Evolutionary conservation across 1,284 basidiomycete species (phyloP).

Genomic region (Apiotrichum mycotoxinovorans): DNA sequence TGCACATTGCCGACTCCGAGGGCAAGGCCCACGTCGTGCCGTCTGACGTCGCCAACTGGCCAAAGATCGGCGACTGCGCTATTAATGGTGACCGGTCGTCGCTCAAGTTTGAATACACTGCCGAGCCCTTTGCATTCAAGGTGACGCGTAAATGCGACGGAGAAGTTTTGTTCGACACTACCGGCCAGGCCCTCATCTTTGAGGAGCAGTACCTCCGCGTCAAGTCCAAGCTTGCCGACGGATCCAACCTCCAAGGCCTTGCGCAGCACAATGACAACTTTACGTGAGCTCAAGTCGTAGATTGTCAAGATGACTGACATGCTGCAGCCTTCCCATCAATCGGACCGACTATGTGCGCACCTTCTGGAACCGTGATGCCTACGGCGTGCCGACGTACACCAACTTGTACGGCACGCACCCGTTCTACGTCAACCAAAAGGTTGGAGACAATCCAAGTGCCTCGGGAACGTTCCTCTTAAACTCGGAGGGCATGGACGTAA

Average conservation of each 20-base stretch:
- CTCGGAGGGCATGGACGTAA: constrained; percentile 38
- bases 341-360: constrained; percentile 43
- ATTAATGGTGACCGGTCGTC: constrained; percentile 48
- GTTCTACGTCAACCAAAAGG: constrained; percentile 25
- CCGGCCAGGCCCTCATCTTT: constrained; percentile 62
- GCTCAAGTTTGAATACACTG: constrained; percentile 61
- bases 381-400: constrained; percentile 18
- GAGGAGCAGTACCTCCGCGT: constrained; percentile 75
- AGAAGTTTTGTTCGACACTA: constrained; percentile 66
- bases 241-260: constrained; percentile 71
- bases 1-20: constrained; percentile 64
- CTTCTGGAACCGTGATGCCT: constrained; percentile 30
- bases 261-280: constrained; percentile 55
- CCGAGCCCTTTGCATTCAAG: constrained; percentile 72
- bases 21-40: constrained; percentile 64
- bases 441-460: constrained; percentile 14
- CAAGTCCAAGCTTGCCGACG: constrained; percentile 30
- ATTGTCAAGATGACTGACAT: constrained; percentile 54
- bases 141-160: constrained; percentile 59
- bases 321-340: constrained; percentile 60
- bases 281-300: not conserved
- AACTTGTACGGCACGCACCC: constrained; percentile 36
- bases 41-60: constrained; percentile 61
- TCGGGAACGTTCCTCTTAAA: constrained; percentile 51
- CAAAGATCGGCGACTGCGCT: constrained; percentile 50